These are phyloP conservation scores for Petasospora rhodanensis DNA, from an alignment of 1,139 yeast species.

Conservation along the genomic window DNA sequence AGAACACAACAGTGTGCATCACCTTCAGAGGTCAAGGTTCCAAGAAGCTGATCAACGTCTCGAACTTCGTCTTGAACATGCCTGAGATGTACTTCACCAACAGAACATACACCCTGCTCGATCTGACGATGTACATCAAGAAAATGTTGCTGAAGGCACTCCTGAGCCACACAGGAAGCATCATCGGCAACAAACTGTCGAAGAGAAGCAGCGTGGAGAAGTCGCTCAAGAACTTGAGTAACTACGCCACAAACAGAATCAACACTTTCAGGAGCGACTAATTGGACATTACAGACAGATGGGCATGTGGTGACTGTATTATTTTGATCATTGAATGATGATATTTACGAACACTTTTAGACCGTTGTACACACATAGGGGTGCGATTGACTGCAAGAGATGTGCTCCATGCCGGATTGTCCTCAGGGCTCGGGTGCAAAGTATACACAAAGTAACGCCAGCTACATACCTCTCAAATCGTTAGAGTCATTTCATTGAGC, in stretches of 20 bases:
- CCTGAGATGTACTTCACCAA: slow-evolving; percentile 49
- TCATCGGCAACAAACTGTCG: slow-evolving; percentile 51
- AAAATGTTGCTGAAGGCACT: slow-evolving; percentile 48
- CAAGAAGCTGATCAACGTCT: slow-evolving; percentile 55
- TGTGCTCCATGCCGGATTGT: too few relatives aligned
- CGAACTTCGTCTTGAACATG: slow-evolving; percentile 48
- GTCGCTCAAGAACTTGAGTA: slow-evolving; percentile 18
- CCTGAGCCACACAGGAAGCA: slow-evolving; percentile 53
- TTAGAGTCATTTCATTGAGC: too few relatives aligned
- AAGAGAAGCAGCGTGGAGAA: slow-evolving; percentile 13
- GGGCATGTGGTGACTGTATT: too few relatives aligned
- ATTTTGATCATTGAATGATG: too few relatives aligned
- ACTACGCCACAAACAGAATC: slow-evolving; percentile 22
- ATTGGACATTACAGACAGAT: too few relatives aligned
- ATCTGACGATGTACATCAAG: slow-evolving; percentile 48
- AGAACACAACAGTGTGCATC: slow-evolving; percentile 45
- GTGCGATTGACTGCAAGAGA: too few relatives aligned
- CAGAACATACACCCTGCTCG: slow-evolving; percentile 49
- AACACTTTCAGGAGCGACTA: slow-evolving; percentile 17
- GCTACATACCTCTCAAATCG: too few relatives aligned
- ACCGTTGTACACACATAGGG: too few relatives aligned
- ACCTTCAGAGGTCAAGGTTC: slow-evolving; percentile 60
- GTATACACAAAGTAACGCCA: too few relatives aligned
- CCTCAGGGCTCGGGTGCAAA: too few relatives aligned
- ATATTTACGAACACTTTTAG: too few relatives aligned